Evolutionary conservation across 768 basidiomycete genomes (phyloP).

Genomic region (Suillus subaureus): DNA sequence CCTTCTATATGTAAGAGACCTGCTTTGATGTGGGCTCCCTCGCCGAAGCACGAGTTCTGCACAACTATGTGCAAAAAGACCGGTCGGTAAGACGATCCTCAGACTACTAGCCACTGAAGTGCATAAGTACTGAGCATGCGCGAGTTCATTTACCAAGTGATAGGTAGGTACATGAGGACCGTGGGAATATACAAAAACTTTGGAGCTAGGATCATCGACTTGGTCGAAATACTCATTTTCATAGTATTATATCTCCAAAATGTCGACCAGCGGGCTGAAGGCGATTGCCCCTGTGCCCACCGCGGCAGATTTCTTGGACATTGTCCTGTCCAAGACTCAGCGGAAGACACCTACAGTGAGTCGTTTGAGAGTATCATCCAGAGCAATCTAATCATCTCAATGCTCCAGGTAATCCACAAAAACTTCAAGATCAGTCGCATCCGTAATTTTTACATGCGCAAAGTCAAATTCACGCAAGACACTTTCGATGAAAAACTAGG

Average conservation of each 20-base stretch:
- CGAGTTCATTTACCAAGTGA: not conserved
- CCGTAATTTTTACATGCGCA: slow-evolving; percentile 98
- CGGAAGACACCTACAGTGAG: slow-evolving; percentile 93
- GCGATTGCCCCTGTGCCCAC: slow-evolving; percentile 99
- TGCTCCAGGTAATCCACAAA: slow-evolving; percentile 88
- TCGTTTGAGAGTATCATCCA: not conserved
- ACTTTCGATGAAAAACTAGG: slow-evolving; percentile 94
- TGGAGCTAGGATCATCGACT: not conserved
- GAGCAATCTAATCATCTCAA: slow-evolving; percentile 7
- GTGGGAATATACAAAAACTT: slow-evolving; percentile 6
- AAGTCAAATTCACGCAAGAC: slow-evolving; percentile 99
- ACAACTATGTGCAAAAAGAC: not conserved
- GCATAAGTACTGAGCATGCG: too few relatives aligned
- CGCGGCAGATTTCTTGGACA: slow-evolving; percentile 92
- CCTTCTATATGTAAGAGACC: not conserved
- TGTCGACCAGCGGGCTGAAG: slow-evolving; percentile 91
- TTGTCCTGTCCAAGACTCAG: slow-evolving; percentile 92
- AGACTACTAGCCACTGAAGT: too few relatives aligned
- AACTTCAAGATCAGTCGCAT: slow-evolving; percentile 99
- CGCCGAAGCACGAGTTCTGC: not conserved
- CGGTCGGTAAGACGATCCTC: not conserved
- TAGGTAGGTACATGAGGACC: slow-evolving; percentile 1
- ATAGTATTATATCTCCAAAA: slow-evolving; percentile 25
- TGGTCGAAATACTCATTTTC: not conserved
- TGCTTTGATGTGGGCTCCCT: not conserved